Evolutionary conservation across 768 basidiomycete genomes (phyloP).

Genomic region (Leccinum aurantiacum): DNA sequence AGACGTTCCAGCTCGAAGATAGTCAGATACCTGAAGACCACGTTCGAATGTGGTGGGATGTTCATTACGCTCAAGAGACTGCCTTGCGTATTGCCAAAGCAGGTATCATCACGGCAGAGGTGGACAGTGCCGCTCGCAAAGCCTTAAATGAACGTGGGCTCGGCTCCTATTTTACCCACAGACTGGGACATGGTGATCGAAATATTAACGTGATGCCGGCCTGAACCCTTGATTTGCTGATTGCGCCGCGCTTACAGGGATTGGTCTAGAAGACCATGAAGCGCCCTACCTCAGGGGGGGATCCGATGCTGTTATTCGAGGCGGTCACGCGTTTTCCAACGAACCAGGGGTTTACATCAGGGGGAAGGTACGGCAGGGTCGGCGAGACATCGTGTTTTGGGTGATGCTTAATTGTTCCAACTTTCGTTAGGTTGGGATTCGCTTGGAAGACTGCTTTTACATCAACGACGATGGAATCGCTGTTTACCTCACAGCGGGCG

Average conservation of each 20-base stretch:
- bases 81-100: conserved; percentile 50
- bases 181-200: conserved; percentile 70
- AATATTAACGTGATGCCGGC: conserved; percentile 1
- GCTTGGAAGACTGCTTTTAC: conserved; percentile 83
- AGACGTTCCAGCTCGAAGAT: conserved; percentile 66
- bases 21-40: conserved; percentile 56
- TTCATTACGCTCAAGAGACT: conserved; percentile 59
- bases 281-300: conserved; percentile 77
- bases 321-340: conserved; percentile 76
- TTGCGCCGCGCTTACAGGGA: conserved; percentile 47
- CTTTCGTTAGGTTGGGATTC: conserved; percentile 60
- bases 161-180: conserved; percentile 71
- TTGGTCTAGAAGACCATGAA: conserved; percentile 84
- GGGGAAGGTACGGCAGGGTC: conserved; percentile 45
- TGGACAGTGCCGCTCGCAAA: conserved; percentile 63
- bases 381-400: not conserved
- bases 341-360: conserved; percentile 80
- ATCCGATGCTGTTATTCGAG: conserved; percentile 52
- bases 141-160: conserved; percentile 45
- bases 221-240: conserved; percentile 18
- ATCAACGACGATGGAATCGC: conserved; percentile 54
- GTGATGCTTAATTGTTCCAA: conserved; percentile 10
- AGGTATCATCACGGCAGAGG: conserved; percentile 49
- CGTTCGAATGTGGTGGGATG: conserved; percentile 59
- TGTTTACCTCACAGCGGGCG: conserved; percentile 60